Evolutionary conservation across 352 stramenopile species (phyloP), one percentile per base, ranked within the genome.

Genomic region (Albugo candida): DNA sequence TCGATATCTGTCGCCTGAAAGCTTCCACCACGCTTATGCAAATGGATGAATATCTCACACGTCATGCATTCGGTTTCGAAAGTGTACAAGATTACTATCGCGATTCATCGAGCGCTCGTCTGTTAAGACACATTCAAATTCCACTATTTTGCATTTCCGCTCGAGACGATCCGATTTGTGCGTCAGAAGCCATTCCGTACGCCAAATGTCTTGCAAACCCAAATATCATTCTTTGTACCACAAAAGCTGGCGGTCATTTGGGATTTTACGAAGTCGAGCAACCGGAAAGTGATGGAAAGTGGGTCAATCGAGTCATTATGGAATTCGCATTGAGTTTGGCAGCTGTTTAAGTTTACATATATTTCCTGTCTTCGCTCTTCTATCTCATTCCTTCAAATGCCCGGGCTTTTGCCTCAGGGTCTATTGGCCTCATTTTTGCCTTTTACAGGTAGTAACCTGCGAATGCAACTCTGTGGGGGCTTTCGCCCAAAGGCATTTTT

Each of bases 121-220:
- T 56, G 11, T 52, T 83, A 2, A 16, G 38, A 11, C 42, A 52
- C 18, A 64, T 83, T 31, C 31, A 40, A 34, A 54, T 83, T 24
- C 68, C 71, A 17, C 52, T 83, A 55, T 63, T 83, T 16, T 83
- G 71, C 45, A 52, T 83, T 12, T 81, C 71, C 36, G 66, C 71
- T 0, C 41, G 60, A 27, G 68, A 83, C 54, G 71, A 83, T 45
- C 71, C 71, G 12, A 76, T 83, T 57, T 71, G 62, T 34, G 61
- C 67, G 13, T 48, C 52, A 31, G 40, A 40, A 0, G 65, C 65
- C 17, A 16, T 80, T 20, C 68, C 68, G 49, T 41, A 56, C 57
- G 14, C 48, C 41, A 40, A 72, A 18, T 59, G 67, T 1, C 21
- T 58, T 38, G 56, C 56, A 13, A 88, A 81, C 47, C 51, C 63